A percentile compares a stretch with the other conserved stretches of the same genome.
phyloP scores from a whole-genome alignment of 192 early-diverging fungal species.

The Pilobolus umbonatus region DNA sequence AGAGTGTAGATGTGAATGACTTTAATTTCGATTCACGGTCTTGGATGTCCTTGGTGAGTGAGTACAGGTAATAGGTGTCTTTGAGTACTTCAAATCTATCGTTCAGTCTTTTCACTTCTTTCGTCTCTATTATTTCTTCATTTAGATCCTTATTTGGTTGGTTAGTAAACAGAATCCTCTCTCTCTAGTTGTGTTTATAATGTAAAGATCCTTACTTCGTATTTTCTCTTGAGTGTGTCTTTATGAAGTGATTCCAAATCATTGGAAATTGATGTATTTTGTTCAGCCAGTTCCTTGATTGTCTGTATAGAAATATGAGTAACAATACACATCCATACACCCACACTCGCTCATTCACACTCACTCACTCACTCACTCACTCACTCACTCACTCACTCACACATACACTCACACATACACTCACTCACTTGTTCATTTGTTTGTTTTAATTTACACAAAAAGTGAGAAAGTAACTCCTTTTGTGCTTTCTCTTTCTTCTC shows the following conservation, averaged over 20 bases:
- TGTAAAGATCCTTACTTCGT: background rate
- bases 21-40: conserved; percentile 12
- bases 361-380: background rate
- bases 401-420: background rate
- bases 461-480: background rate
- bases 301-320: background rate
- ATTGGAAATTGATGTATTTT: background rate
- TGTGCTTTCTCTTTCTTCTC: background rate
- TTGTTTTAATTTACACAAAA: background rate
- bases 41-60: conserved; percentile 45
- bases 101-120: conserved; percentile 41
- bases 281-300: background rate
- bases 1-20: conserved; percentile 61
- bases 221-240: background rate
- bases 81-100: conserved; percentile 70
- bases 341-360: no score
- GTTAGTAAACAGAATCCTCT: no score
- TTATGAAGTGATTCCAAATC: background rate
- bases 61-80: conserved; percentile 72
- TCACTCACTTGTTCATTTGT: background rate
- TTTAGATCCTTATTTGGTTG: no score
- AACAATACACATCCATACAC: background rate
- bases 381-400: background rate
- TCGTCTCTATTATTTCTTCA: background rate
- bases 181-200: background rate